A percentile compares a stretch with the other conserved stretches of the same genome.
Evolutionary conservation across 495 filamentous ascomycete genomes (phyloP).

Genomic region (Penicillium malachiteum): DNA sequence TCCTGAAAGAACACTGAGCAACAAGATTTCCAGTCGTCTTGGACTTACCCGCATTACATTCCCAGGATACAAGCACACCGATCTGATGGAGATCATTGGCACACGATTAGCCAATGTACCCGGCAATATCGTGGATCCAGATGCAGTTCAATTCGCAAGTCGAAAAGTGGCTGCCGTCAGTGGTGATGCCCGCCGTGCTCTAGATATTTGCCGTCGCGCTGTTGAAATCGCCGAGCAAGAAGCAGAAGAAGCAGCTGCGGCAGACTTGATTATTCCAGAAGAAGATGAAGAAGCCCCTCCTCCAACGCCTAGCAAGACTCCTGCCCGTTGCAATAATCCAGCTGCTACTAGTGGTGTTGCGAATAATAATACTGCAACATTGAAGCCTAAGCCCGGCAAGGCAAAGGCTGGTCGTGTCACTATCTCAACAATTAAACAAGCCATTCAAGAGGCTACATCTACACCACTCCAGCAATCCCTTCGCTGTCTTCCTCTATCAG

Average conservation of each 20-base stretch:
- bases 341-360: constrained; percentile 13
- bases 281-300: constrained; percentile 36
- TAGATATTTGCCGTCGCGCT: constrained; percentile 94
- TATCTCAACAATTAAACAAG: constrained; percentile 87
- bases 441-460: constrained; percentile 91
- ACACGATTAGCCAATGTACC: constrained; percentile 83
- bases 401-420: constrained; percentile 65
- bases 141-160: constrained; percentile 94
- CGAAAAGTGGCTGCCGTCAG: constrained; percentile 96
- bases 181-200: constrained; percentile 86
- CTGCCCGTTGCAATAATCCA: constrained; percentile 34
- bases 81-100: constrained; percentile 96
- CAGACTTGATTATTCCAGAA: constrained; percentile 17
- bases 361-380: constrained; percentile 2
- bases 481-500: constrained; percentile 72
- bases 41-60: constrained; percentile 93
- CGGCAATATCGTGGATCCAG: constrained; percentile 84
- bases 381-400: constrained; percentile 21
- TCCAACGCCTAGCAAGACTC: constrained; percentile 49
- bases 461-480: constrained; percentile 89
- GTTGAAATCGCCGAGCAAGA: constrained; percentile 88
- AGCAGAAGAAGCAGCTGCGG: constrained; percentile 43
- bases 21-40: constrained; percentile 93
- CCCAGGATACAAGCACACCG: constrained; percentile 93
- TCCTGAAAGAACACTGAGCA: constrained; percentile 92